A percentile compares a stretch with the other conserved stretches of the same genome.
Conservation (phyloP, 2,329 filamentous ascomycete genomes). For the Acrocalymma vagum region DNA sequence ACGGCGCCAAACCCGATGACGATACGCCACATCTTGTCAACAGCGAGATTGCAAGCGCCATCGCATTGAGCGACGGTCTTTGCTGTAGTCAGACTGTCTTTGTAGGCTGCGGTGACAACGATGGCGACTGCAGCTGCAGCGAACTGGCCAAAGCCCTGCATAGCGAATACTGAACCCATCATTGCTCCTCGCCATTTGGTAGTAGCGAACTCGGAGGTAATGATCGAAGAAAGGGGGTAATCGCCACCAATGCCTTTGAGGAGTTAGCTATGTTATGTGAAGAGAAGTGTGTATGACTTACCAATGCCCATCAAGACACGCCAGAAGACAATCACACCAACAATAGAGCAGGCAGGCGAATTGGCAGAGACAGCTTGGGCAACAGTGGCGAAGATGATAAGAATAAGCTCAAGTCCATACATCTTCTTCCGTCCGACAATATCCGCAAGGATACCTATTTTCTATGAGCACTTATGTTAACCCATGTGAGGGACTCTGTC, state of each 20-base stretch:
- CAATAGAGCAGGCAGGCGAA: conserved; percentile 44
- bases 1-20: conserved; percentile 84
- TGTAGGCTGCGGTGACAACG: conserved; percentile 76
- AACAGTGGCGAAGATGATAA: conserved; percentile 50
- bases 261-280: no score
- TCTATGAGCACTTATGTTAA: no score
- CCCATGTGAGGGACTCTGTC: no score
- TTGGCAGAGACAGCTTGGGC: conserved; percentile 48
- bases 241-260: conserved; percentile 40
- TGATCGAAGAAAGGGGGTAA: conserved; percentile 80
- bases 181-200: conserved; percentile 87
- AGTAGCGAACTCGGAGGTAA: conserved; percentile 87
- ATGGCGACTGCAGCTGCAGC: conserved; percentile 78
- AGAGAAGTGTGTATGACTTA: no score
- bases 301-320: conserved; percentile 51
- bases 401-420: conserved; percentile 68
- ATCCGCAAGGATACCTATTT: conserved; percentile 81
- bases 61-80: conserved; percentile 65
- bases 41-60: conserved; percentile 70
- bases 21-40: conserved; percentile 88
- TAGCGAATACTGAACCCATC: conserved; percentile 87
- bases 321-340: conserved; percentile 51
- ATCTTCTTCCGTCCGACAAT: conserved; percentile 80
- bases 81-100: conserved; percentile 65
- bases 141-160: conserved; percentile 86